Conservation (phyloP, 2,329 filamentous ascomycete genomes). For the Colletotrichum camelliae region DNA sequence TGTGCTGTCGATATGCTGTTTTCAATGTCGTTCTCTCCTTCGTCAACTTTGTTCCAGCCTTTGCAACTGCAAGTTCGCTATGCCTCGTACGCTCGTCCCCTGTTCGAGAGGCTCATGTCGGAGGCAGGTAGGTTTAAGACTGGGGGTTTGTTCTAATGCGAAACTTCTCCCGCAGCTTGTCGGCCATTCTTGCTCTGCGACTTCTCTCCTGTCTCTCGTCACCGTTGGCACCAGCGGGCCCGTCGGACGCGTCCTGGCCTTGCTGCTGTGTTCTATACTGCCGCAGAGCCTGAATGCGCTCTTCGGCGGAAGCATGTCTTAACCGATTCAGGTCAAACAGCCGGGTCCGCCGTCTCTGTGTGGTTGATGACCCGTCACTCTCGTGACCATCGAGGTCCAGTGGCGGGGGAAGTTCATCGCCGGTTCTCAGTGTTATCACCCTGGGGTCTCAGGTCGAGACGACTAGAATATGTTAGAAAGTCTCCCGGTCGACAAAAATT, state of each 20-base stretch:
- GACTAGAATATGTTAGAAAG: slow-evolving; percentile 42
- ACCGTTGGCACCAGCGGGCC: slow-evolving; percentile 15
- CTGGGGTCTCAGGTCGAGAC: slow-evolving; percentile 57
- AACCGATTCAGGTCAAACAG: slow-evolving; percentile 63
- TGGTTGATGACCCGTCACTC: slow-evolving; percentile 33
- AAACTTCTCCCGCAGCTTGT: slow-evolving; percentile 58
- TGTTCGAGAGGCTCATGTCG: neutral
- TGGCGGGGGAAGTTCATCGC: slow-evolving; percentile 43
- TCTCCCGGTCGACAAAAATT: neutral
- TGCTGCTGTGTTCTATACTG: slow-evolving; percentile 50
- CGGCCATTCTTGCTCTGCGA: slow-evolving; percentile 50
- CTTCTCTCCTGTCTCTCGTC: slow-evolving; percentile 36
- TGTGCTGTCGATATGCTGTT: neutral
- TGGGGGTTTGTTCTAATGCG: slow-evolving; percentile 55
- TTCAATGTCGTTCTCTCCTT: neutral
- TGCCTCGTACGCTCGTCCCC: neutral
- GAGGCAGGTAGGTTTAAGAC: neutral
- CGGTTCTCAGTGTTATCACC: slow-evolving; percentile 27
- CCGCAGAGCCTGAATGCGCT: slow-evolving; percentile 66
- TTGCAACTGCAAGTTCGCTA: neutral
- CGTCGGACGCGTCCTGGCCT: neutral
- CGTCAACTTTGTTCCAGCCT: neutral
- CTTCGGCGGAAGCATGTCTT: slow-evolving; percentile 63
- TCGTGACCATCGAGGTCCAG: slow-evolving; percentile 44
- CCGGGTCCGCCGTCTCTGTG: slow-evolving; percentile 53